These are phyloP conservation scores for Hortiboletus campestris DNA, from an alignment of 768 basidiomycete species.

Conservation along the genomic window DNA sequence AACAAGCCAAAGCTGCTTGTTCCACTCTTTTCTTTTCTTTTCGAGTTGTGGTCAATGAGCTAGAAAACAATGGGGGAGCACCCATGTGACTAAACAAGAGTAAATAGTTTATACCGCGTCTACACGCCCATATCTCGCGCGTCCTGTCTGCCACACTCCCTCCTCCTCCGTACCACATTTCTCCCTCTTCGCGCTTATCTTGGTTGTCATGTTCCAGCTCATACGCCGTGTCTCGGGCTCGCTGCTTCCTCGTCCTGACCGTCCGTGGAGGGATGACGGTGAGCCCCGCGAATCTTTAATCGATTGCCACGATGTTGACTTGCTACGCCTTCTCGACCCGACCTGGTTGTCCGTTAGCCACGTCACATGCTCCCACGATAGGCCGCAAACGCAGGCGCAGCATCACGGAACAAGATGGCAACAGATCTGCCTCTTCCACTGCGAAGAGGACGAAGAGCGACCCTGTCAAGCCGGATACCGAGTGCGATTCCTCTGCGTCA, in stretches of 20 bases:
- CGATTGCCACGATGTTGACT: slow-evolving; percentile 8
- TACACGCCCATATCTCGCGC: slow-evolving; percentile 8
- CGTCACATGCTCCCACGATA: slow-evolving; percentile 70
- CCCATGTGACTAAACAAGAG: slow-evolving; percentile 22
- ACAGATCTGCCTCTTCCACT: slow-evolving; percentile 26
- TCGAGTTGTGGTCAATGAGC: not conserved
- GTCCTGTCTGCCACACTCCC: not conserved
- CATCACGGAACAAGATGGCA: slow-evolving; percentile 39
- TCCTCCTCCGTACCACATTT: not conserved
- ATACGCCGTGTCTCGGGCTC: slow-evolving; percentile 70
- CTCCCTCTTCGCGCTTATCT: not conserved
- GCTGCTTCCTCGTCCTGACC: slow-evolving; percentile 66
- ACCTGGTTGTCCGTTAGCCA: slow-evolving; percentile 42
- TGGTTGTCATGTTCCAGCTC: slow-evolving; percentile 55
- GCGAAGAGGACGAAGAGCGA: slow-evolving; percentile 36
- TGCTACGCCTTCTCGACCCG: slow-evolving; percentile 8
- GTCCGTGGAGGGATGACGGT: slow-evolving; percentile 80
- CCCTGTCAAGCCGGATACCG: slow-evolving; percentile 27
- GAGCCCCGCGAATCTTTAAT: slow-evolving; percentile 30
- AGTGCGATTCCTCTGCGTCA: slow-evolving; percentile 21
- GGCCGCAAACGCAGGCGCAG: slow-evolving; percentile 67
- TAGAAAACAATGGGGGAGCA: not conserved
- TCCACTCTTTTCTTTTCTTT: not conserved
- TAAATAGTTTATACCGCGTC: slow-evolving; percentile 16
- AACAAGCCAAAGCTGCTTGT: not conserved